Evolutionary conservation across 371 early-diverging fungal species (phyloP).

Genomic region (Mucor circinelloides): DNA sequence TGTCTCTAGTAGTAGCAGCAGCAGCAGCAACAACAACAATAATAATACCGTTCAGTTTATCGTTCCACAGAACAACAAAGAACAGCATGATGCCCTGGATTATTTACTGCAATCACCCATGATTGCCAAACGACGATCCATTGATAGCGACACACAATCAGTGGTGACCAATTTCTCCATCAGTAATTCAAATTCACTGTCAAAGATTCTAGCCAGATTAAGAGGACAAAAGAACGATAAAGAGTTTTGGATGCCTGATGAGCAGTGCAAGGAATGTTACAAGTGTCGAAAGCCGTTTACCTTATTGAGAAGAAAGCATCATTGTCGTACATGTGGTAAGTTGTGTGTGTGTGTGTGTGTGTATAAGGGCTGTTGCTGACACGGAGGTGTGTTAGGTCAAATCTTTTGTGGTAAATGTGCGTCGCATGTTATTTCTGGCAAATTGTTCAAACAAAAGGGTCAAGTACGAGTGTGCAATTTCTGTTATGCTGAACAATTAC

Average conservation of each 20-base stretch:
- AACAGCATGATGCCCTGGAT: conserved; percentile 27
- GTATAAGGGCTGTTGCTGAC: no score
- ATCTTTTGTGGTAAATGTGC: conserved; percentile 86
- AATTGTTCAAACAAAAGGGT: conserved; percentile 70
- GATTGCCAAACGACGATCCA: conserved; percentile 38
- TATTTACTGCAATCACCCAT: conserved; percentile 33
- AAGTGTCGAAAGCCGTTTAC: conserved; percentile 79
- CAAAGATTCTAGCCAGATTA: conserved; percentile 57
- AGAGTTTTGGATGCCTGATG: conserved; percentile 89
- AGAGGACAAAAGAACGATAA: conserved; percentile 67
- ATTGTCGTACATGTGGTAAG: conserved; percentile 86
- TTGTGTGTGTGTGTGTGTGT: neutral
- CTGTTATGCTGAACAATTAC: conserved; percentile 61
- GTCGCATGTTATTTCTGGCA: conserved; percentile 74
- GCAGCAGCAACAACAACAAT: neutral
- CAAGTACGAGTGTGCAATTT: conserved; percentile 81
- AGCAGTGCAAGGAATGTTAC: conserved; percentile 81
- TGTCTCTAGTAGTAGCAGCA: no score
- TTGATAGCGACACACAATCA: conserved; percentile 58
- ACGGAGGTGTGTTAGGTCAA: no score
- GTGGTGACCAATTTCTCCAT: conserved; percentile 57
- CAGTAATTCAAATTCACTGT: conserved; percentile 61
- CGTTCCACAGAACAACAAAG: neutral
- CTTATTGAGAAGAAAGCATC: conserved; percentile 76
- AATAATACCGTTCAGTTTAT: conserved; percentile 18